Base-by-base conservation (phyloP, 2,329 filamentous ascomycete species). In the Colletotrichum sp. region DNA sequence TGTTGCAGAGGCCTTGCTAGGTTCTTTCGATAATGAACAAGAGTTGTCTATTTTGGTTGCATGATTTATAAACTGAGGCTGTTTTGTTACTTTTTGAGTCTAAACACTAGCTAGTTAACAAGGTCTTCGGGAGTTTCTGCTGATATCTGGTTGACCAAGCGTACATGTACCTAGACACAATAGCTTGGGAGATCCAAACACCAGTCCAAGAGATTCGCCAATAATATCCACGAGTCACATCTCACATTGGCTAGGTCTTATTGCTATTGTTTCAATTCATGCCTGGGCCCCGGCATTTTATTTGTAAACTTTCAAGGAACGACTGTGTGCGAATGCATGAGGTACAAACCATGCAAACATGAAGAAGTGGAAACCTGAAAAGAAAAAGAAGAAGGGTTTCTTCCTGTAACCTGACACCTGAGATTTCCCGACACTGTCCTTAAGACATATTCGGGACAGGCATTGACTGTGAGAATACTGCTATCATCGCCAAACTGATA, bases 391-490 rank as follows among this genome's bases (percentile, higher is more conserved):
- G 18, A 49, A 49, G 39, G 18, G 9, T 12, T 12, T 6, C 5
- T n/a, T 12, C 39, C 39, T 18, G 8, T n/a, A 49, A 10, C 18
- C 18, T 49, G 39, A n/a, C 8, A 18, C 9, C 9, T 12, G 18
- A n/a, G 3, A n/a, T 6, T n/a, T 6, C 18, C 39, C 1, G 18
- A 4, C 18, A n/a, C n/a, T 3, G 18, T 2, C 18, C 18, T n/a
- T 12, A 12, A n/a, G 18, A n/a, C 39, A 49, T 49, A 6, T 49
- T 49, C 18, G 39, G 39, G 39, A 49, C 5, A 2, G 18, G 9
- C 18, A n/a, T 49, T 49, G 39, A 3, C 18, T 12, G 18, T 49
- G 39, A 49, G 18, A n/a, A n/a, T 49, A n/a, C 18, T n/a, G 39
- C 9, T n/a, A n/a, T 49, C 18, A 49, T 10, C 39, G 39, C 39